A percentile compares a stretch with the other conserved stretches of the same genome.
These are phyloP conservation scores for Linum lewisii DNA, from an alignment of 345 rosid species.

Conservation along the genomic window DNA sequence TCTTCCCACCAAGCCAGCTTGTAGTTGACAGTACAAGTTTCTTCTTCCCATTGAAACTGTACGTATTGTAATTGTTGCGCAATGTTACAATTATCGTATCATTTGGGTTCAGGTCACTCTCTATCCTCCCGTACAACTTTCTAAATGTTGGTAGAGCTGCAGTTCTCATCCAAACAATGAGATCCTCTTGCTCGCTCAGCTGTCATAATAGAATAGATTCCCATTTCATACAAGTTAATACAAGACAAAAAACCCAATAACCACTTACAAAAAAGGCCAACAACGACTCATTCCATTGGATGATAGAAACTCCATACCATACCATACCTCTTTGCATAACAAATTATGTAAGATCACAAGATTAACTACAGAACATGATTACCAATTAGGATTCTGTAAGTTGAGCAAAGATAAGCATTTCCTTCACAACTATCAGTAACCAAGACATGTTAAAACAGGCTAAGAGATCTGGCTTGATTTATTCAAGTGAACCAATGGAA, in stretches of 20 bases:
- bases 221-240: conserved; percentile 11
- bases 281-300: too few species aligned
- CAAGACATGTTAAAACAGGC: too few species aligned
- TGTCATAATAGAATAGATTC: conserved; percentile 26
- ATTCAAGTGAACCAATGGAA: neutral
- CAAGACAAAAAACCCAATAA: conserved; percentile 3
- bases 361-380: too few species aligned
- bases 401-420: too few species aligned
- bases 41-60: conserved; percentile 92
- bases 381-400: too few species aligned
- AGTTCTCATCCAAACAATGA: conserved; percentile 98
- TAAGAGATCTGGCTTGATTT: neutral
- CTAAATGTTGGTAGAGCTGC: conserved; percentile 98
- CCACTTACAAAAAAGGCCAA: neutral
- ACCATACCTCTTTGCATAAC: too few species aligned
- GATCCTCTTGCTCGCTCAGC: conserved; percentile 92
- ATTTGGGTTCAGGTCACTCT: conserved; percentile 49
- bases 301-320: too few species aligned
- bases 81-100: conserved; percentile 46
- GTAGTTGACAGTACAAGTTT: conserved; percentile 92
- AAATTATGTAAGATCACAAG: too few species aligned
- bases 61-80: conserved; percentile 74
- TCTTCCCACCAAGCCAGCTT: conserved; percentile 99
- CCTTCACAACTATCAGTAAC: too few species aligned
- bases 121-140: conserved; percentile 92